phyloP scores from a whole-genome alignment of 2,329 filamentous ascomycete genomes.

The Aspergillus fumigatus region DNA sequence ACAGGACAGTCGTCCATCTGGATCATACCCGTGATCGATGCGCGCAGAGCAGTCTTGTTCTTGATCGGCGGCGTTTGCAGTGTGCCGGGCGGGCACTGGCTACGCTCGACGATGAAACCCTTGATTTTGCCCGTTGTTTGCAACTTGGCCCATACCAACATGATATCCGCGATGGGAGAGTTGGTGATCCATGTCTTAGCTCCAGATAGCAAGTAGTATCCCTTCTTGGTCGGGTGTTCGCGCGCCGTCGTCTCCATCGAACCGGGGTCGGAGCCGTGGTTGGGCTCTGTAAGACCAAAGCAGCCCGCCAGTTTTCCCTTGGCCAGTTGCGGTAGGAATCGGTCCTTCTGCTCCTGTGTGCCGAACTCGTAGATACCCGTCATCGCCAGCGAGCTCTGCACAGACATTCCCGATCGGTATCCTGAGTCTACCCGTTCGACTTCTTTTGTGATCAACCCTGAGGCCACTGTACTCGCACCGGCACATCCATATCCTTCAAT shows the following conservation, averaged over 20 bases:
- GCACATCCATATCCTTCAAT: constrained; percentile 87
- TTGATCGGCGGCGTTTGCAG: constrained; percentile 89
- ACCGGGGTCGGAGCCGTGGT: constrained; percentile 87
- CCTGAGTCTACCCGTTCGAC: constrained; percentile 89
- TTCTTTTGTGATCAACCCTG: constrained; percentile 83
- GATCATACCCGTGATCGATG: constrained; percentile 96
- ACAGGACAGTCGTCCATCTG: constrained; percentile 89
- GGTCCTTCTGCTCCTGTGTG: constrained; percentile 80
- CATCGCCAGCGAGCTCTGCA: constrained; percentile 91
- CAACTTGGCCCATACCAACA: constrained; percentile 90
- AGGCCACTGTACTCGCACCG: constrained; percentile 79
- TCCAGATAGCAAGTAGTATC: constrained; percentile 73
- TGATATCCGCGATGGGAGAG: constrained; percentile 78
- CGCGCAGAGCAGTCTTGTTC: constrained; percentile 90
- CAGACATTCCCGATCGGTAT: constrained; percentile 88
- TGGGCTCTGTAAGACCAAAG: constrained; percentile 87
- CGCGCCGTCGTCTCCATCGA: constrained; percentile 87
- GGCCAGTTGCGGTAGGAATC: constrained; percentile 73
- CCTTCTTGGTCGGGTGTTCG: constrained; percentile 76
- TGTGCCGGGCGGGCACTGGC: constrained; percentile 78
- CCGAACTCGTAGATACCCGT: constrained; percentile 86
- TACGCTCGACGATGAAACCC: constrained; percentile 84
- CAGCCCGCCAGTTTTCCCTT: constrained; percentile 78
- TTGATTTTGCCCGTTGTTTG: constrained; percentile 89
- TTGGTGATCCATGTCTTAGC: constrained; percentile 96